Evolutionary conservation across 192 early-diverging fungal species (phyloP).

Genomic region (Backusella circina): DNA sequence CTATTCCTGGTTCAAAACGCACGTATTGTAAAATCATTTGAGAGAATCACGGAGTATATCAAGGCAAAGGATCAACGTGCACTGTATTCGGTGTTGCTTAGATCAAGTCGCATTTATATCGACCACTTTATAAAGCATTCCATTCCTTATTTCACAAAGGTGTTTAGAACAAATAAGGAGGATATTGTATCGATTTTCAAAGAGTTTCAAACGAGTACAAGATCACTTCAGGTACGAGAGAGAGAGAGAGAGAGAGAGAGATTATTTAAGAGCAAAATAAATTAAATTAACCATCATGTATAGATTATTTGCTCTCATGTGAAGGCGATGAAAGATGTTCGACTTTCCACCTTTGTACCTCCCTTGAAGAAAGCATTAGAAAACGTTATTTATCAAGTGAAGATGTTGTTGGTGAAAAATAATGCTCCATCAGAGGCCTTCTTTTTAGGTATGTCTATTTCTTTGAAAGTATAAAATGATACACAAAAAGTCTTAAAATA

Average conservation of each 20-base stretch:
- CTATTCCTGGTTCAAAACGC: slow-evolving; percentile 26
- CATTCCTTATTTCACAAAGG: slow-evolving; percentile 44
- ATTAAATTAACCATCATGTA: neutral
- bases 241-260: neutral
- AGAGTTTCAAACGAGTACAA: slow-evolving; percentile 45
- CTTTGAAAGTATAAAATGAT: neutral
- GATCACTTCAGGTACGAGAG: slow-evolving; percentile 43
- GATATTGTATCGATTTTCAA: slow-evolving; percentile 46
- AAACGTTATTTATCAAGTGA: slow-evolving; percentile 70
- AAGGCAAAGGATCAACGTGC: slow-evolving; percentile 46
- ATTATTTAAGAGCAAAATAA: neutral
- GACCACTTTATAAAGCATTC: slow-evolving; percentile 49
- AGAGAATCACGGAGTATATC: slow-evolving; percentile 39
- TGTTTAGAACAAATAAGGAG: slow-evolving; percentile 44
- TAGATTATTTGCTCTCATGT: slow-evolving; percentile 77
- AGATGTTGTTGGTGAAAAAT: slow-evolving; percentile 69
- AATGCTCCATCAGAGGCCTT: slow-evolving; percentile 44
- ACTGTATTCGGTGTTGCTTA: slow-evolving; percentile 40
- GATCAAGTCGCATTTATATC: slow-evolving; percentile 47
- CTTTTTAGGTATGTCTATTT: slow-evolving; percentile 24
- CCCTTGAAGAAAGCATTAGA: slow-evolving; percentile 67
- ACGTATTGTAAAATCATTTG: slow-evolving; percentile 40
- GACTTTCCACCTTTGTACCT: slow-evolving; percentile 62
- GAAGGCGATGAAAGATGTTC: slow-evolving; percentile 63
- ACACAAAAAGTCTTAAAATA: neutral